These are phyloP conservation scores for Catunica adiposa DNA, from an alignment of 2,329 filamentous ascomycete species.

Conservation along the genomic window DNA sequence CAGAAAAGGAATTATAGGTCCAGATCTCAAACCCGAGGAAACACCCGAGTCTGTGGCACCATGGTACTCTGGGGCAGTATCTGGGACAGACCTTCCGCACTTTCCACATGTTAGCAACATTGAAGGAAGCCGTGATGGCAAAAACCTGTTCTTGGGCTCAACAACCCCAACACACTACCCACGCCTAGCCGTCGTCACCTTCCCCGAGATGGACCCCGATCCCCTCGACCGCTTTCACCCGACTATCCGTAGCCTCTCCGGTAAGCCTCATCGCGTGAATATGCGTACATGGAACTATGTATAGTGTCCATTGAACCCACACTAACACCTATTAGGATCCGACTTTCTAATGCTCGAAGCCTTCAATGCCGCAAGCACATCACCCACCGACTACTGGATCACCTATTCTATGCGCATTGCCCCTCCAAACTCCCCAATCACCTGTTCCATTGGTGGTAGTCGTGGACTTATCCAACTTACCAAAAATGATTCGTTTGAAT, in stretches of 20 bases:
- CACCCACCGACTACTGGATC: constrained; percentile 2
- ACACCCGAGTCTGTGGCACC: not conserved
- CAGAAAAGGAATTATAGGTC: not conserved
- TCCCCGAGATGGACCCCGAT: not conserved
- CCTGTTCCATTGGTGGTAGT: constrained; percentile 9
- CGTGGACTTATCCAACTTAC: constrained; percentile 9
- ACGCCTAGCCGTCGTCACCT: too few relatives aligned
- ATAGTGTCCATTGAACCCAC: too few relatives aligned
- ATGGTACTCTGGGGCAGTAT: too few relatives aligned
- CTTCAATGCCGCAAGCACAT: not conserved
- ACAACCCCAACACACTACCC: too few relatives aligned
- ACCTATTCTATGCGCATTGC: constrained; percentile 32
- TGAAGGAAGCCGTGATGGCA: too few relatives aligned
- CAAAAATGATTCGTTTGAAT: not conserved
- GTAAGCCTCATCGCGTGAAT: not conserved
- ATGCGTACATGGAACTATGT: too few relatives aligned
- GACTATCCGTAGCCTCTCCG: not conserved
- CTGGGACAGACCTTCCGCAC: not conserved
- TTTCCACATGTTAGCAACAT: not conserved
- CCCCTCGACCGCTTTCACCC: not conserved
- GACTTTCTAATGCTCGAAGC: constrained; percentile 9
- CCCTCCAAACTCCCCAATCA: constrained; percentile 30
- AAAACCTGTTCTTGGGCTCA: too few relatives aligned
- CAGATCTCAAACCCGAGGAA: not conserved
- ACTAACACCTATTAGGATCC: not conserved